phyloP scores from a whole-genome alignment of 78 protist genomes.

The Dictyostelium purpureum region DNA sequence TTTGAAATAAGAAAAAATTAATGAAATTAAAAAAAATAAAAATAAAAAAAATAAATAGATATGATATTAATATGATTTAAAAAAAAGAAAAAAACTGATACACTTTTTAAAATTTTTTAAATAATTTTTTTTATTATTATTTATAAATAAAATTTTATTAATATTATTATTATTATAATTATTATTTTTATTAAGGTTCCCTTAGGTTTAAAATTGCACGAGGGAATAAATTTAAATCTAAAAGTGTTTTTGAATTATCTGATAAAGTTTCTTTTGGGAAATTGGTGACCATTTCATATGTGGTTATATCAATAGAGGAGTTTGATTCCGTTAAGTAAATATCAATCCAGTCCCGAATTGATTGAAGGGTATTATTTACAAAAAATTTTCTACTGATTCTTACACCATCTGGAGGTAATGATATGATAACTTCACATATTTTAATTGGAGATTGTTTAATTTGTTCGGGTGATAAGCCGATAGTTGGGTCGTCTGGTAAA shows the following conservation, averaged over 20 bases:
- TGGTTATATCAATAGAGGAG: slow-evolving; percentile 4
- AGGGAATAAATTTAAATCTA: slow-evolving; percentile 50
- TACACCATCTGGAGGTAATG: slow-evolving; percentile 60
- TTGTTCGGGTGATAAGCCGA: slow-evolving; percentile 11
- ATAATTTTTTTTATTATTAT: background rate
- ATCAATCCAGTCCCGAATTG: slow-evolving; percentile 64
- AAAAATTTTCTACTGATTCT: slow-evolving; percentile 55
- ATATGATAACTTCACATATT: slow-evolving; percentile 36
- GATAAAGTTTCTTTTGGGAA: slow-evolving; percentile 53
- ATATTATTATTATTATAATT: no score
- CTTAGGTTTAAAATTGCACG: slow-evolving; percentile 48
- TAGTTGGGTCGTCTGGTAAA: slow-evolving; percentile 36
- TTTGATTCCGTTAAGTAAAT: slow-evolving; percentile 4
- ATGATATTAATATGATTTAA: background rate
- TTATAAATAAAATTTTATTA: background rate
- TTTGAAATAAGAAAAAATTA: no score
- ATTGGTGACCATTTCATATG: slow-evolving; percentile 55
- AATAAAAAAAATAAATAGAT: background rate
- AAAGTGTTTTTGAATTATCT: slow-evolving; percentile 38
- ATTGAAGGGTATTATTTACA: slow-evolving; percentile 33
- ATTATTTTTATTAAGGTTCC: slow-evolving; percentile 39
- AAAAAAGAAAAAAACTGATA: no score
- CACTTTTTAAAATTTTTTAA: no score
- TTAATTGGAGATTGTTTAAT: slow-evolving; percentile 3
- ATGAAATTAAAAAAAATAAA: background rate